Conservation (phyloP, 345 rosid species). For the Corchorus olitorius region DNA sequence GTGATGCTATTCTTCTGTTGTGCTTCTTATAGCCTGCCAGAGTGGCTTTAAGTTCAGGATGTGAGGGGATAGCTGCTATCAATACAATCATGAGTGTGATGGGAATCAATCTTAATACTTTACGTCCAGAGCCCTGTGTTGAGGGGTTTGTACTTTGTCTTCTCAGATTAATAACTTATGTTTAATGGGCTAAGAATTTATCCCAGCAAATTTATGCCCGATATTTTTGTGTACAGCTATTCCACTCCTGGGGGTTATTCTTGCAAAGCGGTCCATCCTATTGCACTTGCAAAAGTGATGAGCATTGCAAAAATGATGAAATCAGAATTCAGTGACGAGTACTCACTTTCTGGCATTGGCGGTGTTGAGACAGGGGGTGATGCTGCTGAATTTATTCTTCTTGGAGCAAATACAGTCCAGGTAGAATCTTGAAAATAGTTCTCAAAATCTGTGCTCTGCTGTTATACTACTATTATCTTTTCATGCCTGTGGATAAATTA, state of each 20-base stretch:
- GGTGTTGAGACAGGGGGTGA: slow-evolving; percentile 94
- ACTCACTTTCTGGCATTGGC: slow-evolving; percentile 92
- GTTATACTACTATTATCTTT: neutral
- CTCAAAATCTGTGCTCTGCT: neutral
- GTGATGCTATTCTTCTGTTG: slow-evolving; percentile 10
- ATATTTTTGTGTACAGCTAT: slow-evolving; percentile 52
- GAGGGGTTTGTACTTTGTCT: slow-evolving; percentile 80
- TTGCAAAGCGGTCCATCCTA: slow-evolving; percentile 91
- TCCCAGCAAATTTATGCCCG: slow-evolving; percentile 10
- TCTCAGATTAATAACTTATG: slow-evolving; percentile 21
- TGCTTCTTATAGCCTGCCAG: slow-evolving; percentile 70
- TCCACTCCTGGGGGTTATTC: slow-evolving; percentile 99
- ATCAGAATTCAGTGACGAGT: slow-evolving; percentile 57
- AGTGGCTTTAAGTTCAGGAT: slow-evolving; percentile 75
- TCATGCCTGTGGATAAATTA: slow-evolving; percentile 5
- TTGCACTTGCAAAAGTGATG: slow-evolving; percentile 92
- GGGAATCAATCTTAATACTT: slow-evolving; percentile 84
- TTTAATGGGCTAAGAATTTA: slow-evolving; percentile 1
- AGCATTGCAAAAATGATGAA: slow-evolving; percentile 88
- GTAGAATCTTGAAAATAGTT: slow-evolving; percentile 34
- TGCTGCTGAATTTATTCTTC: slow-evolving; percentile 94
- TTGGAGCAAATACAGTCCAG: slow-evolving; percentile 94
- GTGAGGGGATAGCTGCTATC: slow-evolving; percentile 88
- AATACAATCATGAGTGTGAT: slow-evolving; percentile 97
- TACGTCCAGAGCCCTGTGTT: slow-evolving; percentile 96